phyloP scores from a whole-genome alignment of 208 protist genomes.

The Trypanosomatidae sp. region DNA sequence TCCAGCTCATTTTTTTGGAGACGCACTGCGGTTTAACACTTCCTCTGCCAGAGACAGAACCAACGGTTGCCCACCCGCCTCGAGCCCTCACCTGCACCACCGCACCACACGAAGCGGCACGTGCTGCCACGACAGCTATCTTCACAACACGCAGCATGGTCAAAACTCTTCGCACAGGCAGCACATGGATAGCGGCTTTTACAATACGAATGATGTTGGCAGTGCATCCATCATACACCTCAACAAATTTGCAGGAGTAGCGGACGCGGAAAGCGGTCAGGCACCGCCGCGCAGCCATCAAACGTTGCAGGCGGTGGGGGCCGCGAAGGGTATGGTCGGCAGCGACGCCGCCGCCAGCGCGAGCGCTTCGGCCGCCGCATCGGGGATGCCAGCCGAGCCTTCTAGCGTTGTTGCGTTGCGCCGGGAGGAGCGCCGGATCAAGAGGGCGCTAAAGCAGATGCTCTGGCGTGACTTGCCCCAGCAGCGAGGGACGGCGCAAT shows the following conservation, averaged over 20 bases:
- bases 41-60: neutral
- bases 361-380: neutral
- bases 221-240: neutral
- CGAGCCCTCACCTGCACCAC: neutral
- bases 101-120: neutral
- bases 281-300: neutral
- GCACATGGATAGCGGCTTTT: neutral
- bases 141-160: neutral
- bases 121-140: neutral
- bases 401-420: conserved; percentile 7
- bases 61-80: neutral
- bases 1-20: neutral
- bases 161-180: neutral
- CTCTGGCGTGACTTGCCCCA: conserved; percentile 51
- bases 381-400: neutral
- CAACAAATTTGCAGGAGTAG: neutral
- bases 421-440: conserved; percentile 47
- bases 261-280: neutral
- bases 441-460: conserved; percentile 53
- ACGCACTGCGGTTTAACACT: neutral
- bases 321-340: neutral
- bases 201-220: neutral
- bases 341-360: neutral
- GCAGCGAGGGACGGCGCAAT: conserved; percentile 36
- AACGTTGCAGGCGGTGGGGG: neutral